Conservation (phyloP, 2,329 filamentous ascomycete genomes). For the Xylariaceae sp. region DNA sequence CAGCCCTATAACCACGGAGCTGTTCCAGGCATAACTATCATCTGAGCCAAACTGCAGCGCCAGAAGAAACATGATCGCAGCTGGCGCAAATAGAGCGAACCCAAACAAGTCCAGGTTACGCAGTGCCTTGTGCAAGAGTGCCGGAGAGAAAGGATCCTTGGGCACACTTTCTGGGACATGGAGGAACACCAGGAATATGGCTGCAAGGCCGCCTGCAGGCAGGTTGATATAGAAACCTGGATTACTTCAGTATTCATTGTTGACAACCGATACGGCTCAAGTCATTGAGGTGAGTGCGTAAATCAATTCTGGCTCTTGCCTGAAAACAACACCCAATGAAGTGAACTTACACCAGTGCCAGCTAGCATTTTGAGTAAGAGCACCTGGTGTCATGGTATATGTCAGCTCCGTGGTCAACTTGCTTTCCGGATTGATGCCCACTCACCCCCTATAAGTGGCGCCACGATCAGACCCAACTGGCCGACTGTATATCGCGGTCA, state of each 20-base stretch:
- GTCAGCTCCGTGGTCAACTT: too few relatives aligned
- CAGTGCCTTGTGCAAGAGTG: conserved; percentile 3
- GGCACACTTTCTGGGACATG: conserved; percentile 6
- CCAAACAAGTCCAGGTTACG: conserved; percentile 33
- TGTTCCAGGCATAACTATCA: conserved; percentile 32
- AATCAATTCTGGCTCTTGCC: conserved; percentile 1
- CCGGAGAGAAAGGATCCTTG: conserved; percentile 1
- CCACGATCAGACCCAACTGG: not conserved
- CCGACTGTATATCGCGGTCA: not conserved
- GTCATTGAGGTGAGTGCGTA: conserved; percentile 10
- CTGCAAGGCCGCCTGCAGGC: conserved; percentile 32
- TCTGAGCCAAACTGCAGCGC: conserved; percentile 38
- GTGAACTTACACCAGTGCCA: conserved; percentile 1
- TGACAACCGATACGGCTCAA: conserved; percentile 23
- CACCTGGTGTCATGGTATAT: too few relatives aligned
- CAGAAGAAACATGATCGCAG: conserved; percentile 34
- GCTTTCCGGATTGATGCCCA: too few relatives aligned
- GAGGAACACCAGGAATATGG: conserved; percentile 10
- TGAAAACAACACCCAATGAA: not conserved
- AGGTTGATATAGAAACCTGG: conserved; percentile 36
- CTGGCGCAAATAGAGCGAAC: conserved; percentile 34
- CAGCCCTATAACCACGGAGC: conserved; percentile 30
- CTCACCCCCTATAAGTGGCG: not conserved
- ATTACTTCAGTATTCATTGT: too few relatives aligned
- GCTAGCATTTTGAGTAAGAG: not conserved